Evolutionary conservation across 2,329 filamentous ascomycete genomes (phyloP), one percentile per base, ranked within the genome.

Genomic region (Aspergillus pseudonomiae): DNA sequence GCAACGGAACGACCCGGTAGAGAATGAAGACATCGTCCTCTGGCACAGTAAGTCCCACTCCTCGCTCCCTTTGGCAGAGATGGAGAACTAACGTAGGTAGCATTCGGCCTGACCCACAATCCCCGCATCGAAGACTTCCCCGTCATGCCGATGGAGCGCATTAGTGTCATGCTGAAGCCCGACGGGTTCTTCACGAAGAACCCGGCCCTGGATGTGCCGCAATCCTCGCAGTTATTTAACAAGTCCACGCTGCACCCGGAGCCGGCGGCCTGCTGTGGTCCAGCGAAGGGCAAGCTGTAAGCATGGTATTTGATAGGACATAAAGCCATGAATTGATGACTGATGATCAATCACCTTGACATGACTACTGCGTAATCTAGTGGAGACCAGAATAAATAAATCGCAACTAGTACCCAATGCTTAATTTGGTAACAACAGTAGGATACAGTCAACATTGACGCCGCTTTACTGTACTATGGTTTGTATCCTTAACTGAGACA

Each of bases 121-220:
- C 87, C 87, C 0, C 79, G 88, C 6, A 81, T 86, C 28, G 88
- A 90, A 70, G 88, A 90, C 71, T 90, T 89, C 76, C 88, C 88
- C 1, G 85, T 90, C 50, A 90, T 91, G 88, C 88, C 88, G 0
- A 84, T 83, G 69, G 88, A 90, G 73, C 75, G 78, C n/a, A 75
- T 82, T 61, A 80, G 78, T 60, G 78, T 85, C 14, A 79, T 78
- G 70, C 68, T 85, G 36, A 80, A 81, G 65, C 82, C 83, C 1
- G 81, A 82, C 54, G 83, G 83, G 32, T 85, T 85, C 73, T 84
- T 84, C 68, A 79, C 79, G 24, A 80, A 79, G 71, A 84, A 84
- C 63, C 83, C 83, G 1, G 82, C 81, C 7, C 67, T 85, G 39
- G 80, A 82, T 67, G 81, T 83, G 2, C 80, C 81, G 11, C 76